Conservation (phyloP, 495 filamentous ascomycete genomes). For the Ramalina intermedia region DNA sequence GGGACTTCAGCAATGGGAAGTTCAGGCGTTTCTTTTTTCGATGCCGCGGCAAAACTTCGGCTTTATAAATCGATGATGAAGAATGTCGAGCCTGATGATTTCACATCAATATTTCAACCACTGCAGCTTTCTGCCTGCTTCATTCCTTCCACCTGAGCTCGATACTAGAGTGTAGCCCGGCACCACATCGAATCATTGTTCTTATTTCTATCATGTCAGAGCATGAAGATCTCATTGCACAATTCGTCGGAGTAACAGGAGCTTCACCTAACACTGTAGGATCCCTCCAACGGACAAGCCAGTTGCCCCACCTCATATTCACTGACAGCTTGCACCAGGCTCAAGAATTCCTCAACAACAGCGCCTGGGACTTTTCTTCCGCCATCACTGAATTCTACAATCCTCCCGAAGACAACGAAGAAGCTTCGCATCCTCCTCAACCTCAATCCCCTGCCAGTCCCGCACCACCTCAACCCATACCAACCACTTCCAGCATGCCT, state of each 20-base stretch:
- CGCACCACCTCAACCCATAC: constrained; percentile 13
- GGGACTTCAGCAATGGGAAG: too few species aligned
- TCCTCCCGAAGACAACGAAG: constrained; percentile 43
- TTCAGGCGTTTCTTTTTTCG: too few species aligned
- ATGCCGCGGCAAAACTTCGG: neutral
- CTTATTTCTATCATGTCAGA: constrained; percentile 15
- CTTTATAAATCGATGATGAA: neutral
- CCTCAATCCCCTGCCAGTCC: neutral
- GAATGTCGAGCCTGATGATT: too few species aligned
- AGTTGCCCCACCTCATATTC: neutral
- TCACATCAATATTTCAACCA: too few species aligned
- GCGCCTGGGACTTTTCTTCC: constrained; percentile 52
- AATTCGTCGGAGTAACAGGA: constrained; percentile 63
- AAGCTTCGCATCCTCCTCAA: constrained; percentile 18
- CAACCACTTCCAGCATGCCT: constrained; percentile 10
- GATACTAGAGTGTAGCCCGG: too few species aligned
- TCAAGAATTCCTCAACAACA: constrained; percentile 49
- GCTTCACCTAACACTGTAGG: constrained; percentile 48
- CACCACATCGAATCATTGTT: too few species aligned
- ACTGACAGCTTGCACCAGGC: constrained; percentile 36
- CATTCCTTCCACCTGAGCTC: too few species aligned
- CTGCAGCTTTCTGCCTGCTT: too few species aligned
- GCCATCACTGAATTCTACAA: constrained; percentile 59
- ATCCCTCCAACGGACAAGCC: neutral
- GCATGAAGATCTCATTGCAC: constrained; percentile 53